Base-by-base conservation (phyloP, 1,139 yeast species). In the Cylindricascospora bacillispora region DNA sequence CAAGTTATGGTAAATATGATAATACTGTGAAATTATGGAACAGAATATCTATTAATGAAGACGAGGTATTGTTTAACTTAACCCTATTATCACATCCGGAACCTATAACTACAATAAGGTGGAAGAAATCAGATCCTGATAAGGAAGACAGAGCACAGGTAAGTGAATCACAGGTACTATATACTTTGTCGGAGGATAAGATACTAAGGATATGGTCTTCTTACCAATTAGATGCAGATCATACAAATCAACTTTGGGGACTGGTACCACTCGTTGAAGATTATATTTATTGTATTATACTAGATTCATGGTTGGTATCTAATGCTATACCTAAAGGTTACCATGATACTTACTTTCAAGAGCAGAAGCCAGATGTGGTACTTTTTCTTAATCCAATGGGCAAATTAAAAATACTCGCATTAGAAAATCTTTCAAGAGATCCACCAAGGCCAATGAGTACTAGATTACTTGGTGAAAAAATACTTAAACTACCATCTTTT, bases 21-120 rank as follows among this genome's bases (percentile, higher is more conserved):
- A 61, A 66, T 28, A 58, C 77, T 10, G 73, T 81, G 20, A 82
- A 81, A 47, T 64, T 85, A 4, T 86, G 95, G 94, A 65, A 75
- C 29, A 60, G 95, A 27, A 61, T 75, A 3, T 70, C 78, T 9
- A 80, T 75, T 44, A 41, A 53, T 24, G 89, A 81, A 9, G 77
- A 71, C 15, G 67, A 69, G 33, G 68, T 80, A 3, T 63, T 73
- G 15, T 85, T 83, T 51, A 93, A 80, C 44, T 60, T 83, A 40
- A 59, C 73, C 0, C 77, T 80, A 44, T 55, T 83, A 15, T 66
- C 71, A 10, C 93, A 81, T 45, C 73, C 77, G 1, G 49, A 65
- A 1, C 65, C 66, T 33, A 71, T 85, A 2, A 62, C 72, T 0
- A 61, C 63, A 26, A 51, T 71, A 16, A 56, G 70, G 31, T 76